Base-by-base conservation (phyloP, 345 rosid species). In the Sonneratia caseolaris region DNA sequence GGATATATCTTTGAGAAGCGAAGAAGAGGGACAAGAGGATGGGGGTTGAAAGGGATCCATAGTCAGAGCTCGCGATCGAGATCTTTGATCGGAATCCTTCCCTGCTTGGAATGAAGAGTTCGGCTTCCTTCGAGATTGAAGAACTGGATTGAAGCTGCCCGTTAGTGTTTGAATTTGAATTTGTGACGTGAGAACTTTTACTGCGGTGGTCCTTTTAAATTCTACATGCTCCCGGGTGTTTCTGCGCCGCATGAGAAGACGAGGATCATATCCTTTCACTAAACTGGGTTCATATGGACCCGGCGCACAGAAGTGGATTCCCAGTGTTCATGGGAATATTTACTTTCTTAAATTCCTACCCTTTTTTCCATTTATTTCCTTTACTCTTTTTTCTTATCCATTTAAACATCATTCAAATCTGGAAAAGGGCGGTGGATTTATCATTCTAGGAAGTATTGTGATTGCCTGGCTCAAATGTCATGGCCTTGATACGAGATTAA, bases 1-100 rank as follows among this genome's bases (percentile, higher is more conserved):
- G 3, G 98, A 90, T 22, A 91, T 79, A 82, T 91, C 97, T 16
- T 77, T 83, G 73, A 94, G 82, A 64, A 89, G 79, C 11, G 66
- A 74, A 15, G 72, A 76, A 22, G 88, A 75, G 2, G 69, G 18
- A 0, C 53, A 62, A 5, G 66, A 35, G 15, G 51, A 47, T 27
- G 32, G 18, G 19, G 66, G 38, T 32, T 62, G 36, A 14, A 62
- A 10, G 18, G 66, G 38, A 59, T 56, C 36, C 48, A 37, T 70
- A 35, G 36, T 27, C 32, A 0, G 64, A 38, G 45, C 40, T 51
- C 62, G 43, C 3, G 15, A 4, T 53, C 22, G 59, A 53, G 59
- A 18, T 53, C 22, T 18, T 4, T 16, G 59, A 56, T 21, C 37
- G 38, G 66, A 27, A 21, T 24, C 66, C 15, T 32, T 61, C 37